Base-by-base conservation (phyloP, 1,284 basidiomycete genomes). In the Dichomitus squalens region DNA sequence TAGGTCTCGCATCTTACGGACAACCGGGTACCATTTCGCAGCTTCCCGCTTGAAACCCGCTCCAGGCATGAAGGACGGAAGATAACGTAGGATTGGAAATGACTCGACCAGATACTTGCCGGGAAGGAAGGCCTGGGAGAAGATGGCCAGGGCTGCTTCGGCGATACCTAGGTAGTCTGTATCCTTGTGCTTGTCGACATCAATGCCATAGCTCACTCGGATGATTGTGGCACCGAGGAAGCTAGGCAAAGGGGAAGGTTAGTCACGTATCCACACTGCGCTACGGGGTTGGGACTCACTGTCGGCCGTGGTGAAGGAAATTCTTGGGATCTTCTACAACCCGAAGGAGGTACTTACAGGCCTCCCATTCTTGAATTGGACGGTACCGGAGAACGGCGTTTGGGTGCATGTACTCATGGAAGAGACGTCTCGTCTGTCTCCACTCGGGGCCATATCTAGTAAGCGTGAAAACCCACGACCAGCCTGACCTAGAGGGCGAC, bases 131-230 rank as follows among this genome's bases (percentile, higher is more conserved):
- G 41, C 31, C 12, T 20, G 20, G 12, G 47, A 39, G 52, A 61
- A 61, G 14, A 20, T 43, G n/a, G 35, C 41, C 48, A 59, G 46
- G 9, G 53, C 50, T n/a, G 51, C 44, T 11, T 52, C 52, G 0
- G 57, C 60, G 4, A 61, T 52, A 2, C 18, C 38, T 14, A 59
- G 47, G 21, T 58, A 61, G 43, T 53, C 50, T 2, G 36, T 54
- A 3, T 21, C 52, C 18, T 41, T 34, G 8, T 55, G 47, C 44
- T 47, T 31, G 11, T 74, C 72, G 5, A 68, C 64, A 35, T 68
- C 59, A 49, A 74, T 67, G 9, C 74, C 75, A 52, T 75, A 68
- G 5, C 69, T 53, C 25, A 75, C 62, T 18, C 59, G 63, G 41
- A 72, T 65, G 23, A 55, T 53, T 18, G 27, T 43, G 9, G 23